Conservation (phyloP, 2,329 filamentous ascomycete genomes). For the Xylaria sp. region DNA sequence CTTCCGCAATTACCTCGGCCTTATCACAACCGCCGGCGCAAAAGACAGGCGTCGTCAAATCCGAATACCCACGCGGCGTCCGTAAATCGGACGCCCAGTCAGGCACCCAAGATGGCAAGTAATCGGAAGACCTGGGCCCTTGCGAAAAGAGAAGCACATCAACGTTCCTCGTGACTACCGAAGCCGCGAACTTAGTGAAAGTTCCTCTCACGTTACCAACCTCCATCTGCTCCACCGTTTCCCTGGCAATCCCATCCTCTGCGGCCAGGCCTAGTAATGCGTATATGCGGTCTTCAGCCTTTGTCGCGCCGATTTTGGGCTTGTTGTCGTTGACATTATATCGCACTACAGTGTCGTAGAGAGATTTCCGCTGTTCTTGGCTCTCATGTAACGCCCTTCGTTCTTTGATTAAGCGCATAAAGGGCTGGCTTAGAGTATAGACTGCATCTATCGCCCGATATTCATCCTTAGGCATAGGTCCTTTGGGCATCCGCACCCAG, state of each 20-base stretch:
- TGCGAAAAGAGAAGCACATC: constrained; percentile 50
- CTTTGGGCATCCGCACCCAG: neutral
- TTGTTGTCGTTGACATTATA: constrained; percentile 46
- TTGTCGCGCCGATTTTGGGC: constrained; percentile 37
- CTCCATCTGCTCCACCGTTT: constrained; percentile 29
- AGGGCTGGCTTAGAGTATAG: neutral
- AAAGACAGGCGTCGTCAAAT: neutral
- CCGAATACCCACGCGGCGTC: neutral
- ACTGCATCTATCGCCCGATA: neutral
- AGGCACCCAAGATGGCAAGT: constrained; percentile 50
- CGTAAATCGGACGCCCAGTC: constrained; percentile 36
- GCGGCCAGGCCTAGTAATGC: neutral
- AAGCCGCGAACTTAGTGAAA: constrained; percentile 33
- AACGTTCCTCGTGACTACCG: constrained; percentile 41
- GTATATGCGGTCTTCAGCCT: constrained; percentile 1
- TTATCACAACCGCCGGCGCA: neutral
- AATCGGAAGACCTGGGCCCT: constrained; percentile 38
- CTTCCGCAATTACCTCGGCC: neutral
- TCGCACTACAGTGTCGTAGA: constrained; percentile 47
- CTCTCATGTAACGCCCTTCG: constrained; percentile 41
- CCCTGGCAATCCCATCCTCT: neutral
- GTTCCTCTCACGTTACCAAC: constrained; percentile 24
- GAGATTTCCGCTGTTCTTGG: constrained; percentile 22
- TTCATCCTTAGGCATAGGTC: neutral
- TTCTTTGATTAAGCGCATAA: neutral